Evolutionary conservation across 139 green algal genomes (phyloP), one percentile per base, ranked within the genome.

Genomic region (Coccomyxa sp.): DNA sequence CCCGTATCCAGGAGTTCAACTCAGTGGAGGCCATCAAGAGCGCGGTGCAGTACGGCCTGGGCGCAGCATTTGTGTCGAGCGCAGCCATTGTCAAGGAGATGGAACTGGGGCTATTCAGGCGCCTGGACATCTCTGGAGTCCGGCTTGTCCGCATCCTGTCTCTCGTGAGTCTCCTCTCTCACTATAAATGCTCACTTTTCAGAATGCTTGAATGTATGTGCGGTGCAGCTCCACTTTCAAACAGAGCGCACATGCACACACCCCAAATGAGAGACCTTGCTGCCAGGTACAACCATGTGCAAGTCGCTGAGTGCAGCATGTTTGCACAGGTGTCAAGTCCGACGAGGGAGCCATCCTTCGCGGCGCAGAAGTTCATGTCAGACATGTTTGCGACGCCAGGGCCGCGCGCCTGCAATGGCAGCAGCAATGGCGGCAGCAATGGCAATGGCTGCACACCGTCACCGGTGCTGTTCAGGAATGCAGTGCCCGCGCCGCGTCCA

Each of bases 21-120:
- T 88, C 80, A 31, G 79, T 89, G 58, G 90, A 92, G 81, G 91
- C 88, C 57, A 89, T 91, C 83, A 91, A 91, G 79, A 79, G 81
- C 25, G 88, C 88, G 66, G 88, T 91, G 71, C 68, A 87, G 76
- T 45, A 79, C 76, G 83, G 84, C 78, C 77, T 91, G 14, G 88
- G 88, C 28, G 88, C 78, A 38, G 88, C 88, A 3, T 91, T 91
- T 58, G 82, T 91, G 58, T 83, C 67, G 71, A 67, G 51, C 21
- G 76, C 28, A 32, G 83, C 85, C 30, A 85, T 91, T 16, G 51
- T 82, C 12, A 91, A 89, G 67, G 88, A 91, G 76, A 45, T 88
- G 31, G 58, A 87, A 45, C 85, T 90, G 27, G 85, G 87, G 30
- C 85, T 90, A 17, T 17, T 88, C 38, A 38, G 14, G 27, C 71